phyloP scores from a whole-genome alignment of 495 filamentous ascomycete genomes.

The Poronia punctata region DNA sequence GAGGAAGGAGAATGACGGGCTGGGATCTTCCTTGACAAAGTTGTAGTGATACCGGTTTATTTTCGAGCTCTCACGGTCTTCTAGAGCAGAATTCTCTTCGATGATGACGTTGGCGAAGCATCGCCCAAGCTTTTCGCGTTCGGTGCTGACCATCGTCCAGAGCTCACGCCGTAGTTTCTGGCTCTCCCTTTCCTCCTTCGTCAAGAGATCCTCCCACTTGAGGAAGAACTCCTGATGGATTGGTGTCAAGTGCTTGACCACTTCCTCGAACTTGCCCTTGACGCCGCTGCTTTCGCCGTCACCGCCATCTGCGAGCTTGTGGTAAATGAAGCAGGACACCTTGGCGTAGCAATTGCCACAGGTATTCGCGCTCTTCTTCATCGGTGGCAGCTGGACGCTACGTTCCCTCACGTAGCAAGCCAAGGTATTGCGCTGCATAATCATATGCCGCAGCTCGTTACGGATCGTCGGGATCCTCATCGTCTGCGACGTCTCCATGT shows the following conservation, averaged over 20 bases:
- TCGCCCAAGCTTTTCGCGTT: conserved; percentile 79
- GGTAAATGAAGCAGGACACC: conserved; percentile 84
- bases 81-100: conserved; percentile 63
- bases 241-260: conserved; percentile 65
- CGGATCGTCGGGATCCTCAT: conserved; percentile 75
- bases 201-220: conserved; percentile 89
- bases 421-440: conserved; percentile 88
- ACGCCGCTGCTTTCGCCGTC: conserved; percentile 71
- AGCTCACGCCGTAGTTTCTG: conserved; percentile 80
- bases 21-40: conserved; percentile 59
- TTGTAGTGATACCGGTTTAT: conserved; percentile 88
- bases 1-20: conserved; percentile 64
- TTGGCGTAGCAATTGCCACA: conserved; percentile 85
- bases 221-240: conserved; percentile 75
- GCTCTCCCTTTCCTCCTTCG: conserved; percentile 85
- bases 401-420: conserved; percentile 78
- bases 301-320: conserved; percentile 83
- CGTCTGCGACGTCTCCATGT: conserved; percentile 82
- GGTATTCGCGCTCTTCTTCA: conserved; percentile 69
- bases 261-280: conserved; percentile 65
- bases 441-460: conserved; percentile 86
- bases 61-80: conserved; percentile 60
- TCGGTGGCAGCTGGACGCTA: conserved; percentile 66
- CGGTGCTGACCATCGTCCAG: conserved; percentile 88
- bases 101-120: conserved; percentile 61